Percentiles rank a stretch among this genome's conserved stretches.
These are phyloP conservation scores for Aureoboletus auriporus DNA, from an alignment of 768 basidiomycete species.

Conservation along the genomic window DNA sequence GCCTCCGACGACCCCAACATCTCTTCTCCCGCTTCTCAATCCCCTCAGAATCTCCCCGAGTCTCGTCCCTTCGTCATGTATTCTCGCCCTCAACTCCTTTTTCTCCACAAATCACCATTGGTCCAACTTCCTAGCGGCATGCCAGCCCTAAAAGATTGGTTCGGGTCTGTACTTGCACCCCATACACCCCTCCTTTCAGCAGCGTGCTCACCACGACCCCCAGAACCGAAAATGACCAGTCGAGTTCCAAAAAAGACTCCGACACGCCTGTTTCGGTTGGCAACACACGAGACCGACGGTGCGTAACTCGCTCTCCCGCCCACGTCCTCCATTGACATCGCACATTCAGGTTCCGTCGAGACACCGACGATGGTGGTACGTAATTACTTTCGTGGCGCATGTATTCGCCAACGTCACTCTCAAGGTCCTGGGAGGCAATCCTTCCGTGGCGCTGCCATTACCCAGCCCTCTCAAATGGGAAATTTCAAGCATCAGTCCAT, in stretches of 20 bases:
- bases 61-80: conserved; percentile 57
- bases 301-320: conserved; percentile 11
- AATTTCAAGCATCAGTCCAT: conserved; percentile 88
- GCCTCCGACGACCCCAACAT: conserved; percentile 27
- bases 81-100: conserved; percentile 63
- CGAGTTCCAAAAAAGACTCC: conserved; percentile 53
- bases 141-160: conserved; percentile 85
- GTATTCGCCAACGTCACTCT: conserved; percentile 15
- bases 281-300: conserved; percentile 68
- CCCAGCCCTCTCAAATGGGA: conserved; percentile 90
- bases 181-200: conserved; percentile 8
- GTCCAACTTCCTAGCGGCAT: conserved; percentile 68
- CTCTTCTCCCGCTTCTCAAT: conserved; percentile 11
- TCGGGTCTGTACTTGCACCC: conserved; percentile 56
- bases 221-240: conserved; percentile 46
- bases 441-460: conserved; percentile 58
- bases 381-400: conserved; percentile 5
- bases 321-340: conserved; percentile 5
- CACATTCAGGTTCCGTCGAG: conserved; percentile 61
- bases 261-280: conserved; percentile 50
- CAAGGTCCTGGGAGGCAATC: conserved; percentile 58
- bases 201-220: conserved; percentile 17
- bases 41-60: conserved; percentile 19
- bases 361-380: conserved; percentile 70
- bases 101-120: conserved; percentile 69